Conservation (phyloP, 345 rosid species). For the Melaleuca quinquenervia region DNA sequence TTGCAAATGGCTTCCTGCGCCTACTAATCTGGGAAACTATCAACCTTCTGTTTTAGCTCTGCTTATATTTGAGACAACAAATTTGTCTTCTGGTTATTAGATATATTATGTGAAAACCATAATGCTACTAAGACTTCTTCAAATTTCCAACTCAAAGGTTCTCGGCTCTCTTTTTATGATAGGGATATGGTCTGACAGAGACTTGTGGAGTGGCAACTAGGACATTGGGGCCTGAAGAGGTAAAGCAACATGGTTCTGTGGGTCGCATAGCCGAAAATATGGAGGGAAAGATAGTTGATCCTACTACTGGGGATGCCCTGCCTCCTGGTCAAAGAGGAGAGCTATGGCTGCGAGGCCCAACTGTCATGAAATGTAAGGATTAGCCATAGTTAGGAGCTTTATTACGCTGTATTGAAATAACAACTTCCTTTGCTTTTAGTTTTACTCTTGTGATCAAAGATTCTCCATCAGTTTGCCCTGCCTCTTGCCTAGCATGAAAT, state of each 20-base stretch:
- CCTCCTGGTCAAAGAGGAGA: constrained; percentile 79
- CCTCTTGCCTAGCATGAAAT: neutral
- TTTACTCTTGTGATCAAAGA: neutral
- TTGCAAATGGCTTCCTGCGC: neutral
- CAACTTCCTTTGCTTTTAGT: neutral
- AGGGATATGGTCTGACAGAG: constrained; percentile 99
- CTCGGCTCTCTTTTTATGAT: neutral
- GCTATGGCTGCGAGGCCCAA: constrained; percentile 78
- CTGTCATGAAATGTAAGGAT: constrained; percentile 62
- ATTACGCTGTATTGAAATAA: neutral
- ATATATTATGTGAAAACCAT: neutral
- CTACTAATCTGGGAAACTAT: neutral
- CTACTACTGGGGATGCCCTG: constrained; percentile 52
- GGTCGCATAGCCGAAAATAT: constrained; percentile 56
- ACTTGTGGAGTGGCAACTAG: constrained; percentile 50
- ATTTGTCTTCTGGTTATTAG: neutral
- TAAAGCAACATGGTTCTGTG: constrained; percentile 37
- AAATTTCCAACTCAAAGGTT: neutral
- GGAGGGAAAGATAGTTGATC: constrained; percentile 85
- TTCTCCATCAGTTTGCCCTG: neutral
- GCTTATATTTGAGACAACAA: neutral
- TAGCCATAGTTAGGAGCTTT: neutral
- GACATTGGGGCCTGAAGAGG: constrained; percentile 42
- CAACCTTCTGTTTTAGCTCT: neutral
- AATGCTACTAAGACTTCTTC: neutral